Percentiles rank a stretch among this genome's conserved stretches.
Conservation (phyloP, 2,329 filamentous ascomycete genomes). For the Aspergillus pseudoviridinutans region DNA sequence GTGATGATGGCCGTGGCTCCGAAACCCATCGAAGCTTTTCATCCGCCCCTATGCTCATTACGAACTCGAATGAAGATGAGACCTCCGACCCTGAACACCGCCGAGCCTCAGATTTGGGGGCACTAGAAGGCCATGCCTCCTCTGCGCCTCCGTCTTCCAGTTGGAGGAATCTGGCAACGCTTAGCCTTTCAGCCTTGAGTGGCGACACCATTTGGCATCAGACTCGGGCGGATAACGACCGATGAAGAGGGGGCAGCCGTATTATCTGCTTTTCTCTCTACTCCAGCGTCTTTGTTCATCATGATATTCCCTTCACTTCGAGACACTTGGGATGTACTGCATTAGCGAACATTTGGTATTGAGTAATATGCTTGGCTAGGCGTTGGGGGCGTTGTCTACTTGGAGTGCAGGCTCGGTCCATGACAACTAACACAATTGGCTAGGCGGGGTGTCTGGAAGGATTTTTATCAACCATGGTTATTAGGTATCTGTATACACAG, state of each 20-base stretch:
- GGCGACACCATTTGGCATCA: slow-evolving; percentile 46
- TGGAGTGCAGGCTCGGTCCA: slow-evolving; percentile 15
- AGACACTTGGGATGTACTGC: slow-evolving; percentile 19
- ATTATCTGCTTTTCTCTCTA: slow-evolving; percentile 12
- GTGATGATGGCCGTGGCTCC: slow-evolving; percentile 43
- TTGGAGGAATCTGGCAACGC: slow-evolving; percentile 43
- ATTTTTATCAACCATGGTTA: neutral
- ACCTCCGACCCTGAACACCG: slow-evolving; percentile 43
- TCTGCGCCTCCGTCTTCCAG: slow-evolving; percentile 31
- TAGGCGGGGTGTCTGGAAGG: neutral
- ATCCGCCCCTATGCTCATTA: slow-evolving; percentile 49
- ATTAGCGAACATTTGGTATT: slow-evolving; percentile 30
- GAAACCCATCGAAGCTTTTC: slow-evolving; percentile 46
- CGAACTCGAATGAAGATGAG: slow-evolving; percentile 30
- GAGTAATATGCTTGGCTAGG: slow-evolving; percentile 18
- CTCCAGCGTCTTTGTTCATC: slow-evolving; percentile 8
- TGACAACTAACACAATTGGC: slow-evolving; percentile 7
- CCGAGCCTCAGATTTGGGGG: slow-evolving; percentile 28
- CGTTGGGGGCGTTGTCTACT: slow-evolving; percentile 21
- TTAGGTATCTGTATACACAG: neutral
- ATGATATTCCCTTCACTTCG: neutral
- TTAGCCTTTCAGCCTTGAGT: slow-evolving; percentile 44
- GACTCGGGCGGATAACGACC: slow-evolving; percentile 35
- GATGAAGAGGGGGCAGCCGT: slow-evolving; percentile 20
- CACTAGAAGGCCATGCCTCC: slow-evolving; percentile 29